Evolutionary conservation across 345 rosid species (phyloP), one percentile per base, ranked within the genome.

Genomic region (Eucalyptus tenuipes): DNA sequence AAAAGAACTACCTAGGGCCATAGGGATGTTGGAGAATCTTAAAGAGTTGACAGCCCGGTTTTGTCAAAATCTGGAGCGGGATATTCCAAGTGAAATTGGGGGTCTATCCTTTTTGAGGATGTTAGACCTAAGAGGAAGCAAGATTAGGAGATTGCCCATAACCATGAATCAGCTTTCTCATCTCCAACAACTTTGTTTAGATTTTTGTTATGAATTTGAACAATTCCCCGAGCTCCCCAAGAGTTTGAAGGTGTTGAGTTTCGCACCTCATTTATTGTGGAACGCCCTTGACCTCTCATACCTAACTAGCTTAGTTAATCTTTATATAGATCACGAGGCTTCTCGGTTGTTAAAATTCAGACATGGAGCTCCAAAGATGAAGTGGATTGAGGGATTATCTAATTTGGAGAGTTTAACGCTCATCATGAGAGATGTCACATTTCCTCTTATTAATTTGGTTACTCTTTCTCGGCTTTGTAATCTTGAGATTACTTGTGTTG

Each of bases 161-260:
- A 71, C 81, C 37, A 37, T 37, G 81, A 20, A 71, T 71, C 45
- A 5, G 0, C 81, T 71, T 71, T 0, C 0, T 37, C 81, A 71
- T 71, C 81, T 71, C 4, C 45, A 71, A 33, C 27, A 71, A 71
- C 81, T 71, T 37, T 3, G 7, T 71, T 17, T 71, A 18, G 25
- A 37, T 18, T 20, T 1, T 24, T 71, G 45, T 37, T 5, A 71
- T 71, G 20, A 33, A 71, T 20, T 71, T 71, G 81, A 71, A 71
- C 14, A 71, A 1, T 37, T 71, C 22, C 14, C 45, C 0, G 0
- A 52, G 57, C 57, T 52, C 24, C 55, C 57, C 57, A 52, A 0
- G 24, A 52, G 57, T 52, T 18, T 52, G 57, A 52, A 52, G 24
- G 57, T 3, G 24, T 52, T 52, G 57, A 6, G 4, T 11, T 33